Conservation (phyloP, 2,329 filamentous ascomycete species). For the Arthrobotrys conoides region DNA sequence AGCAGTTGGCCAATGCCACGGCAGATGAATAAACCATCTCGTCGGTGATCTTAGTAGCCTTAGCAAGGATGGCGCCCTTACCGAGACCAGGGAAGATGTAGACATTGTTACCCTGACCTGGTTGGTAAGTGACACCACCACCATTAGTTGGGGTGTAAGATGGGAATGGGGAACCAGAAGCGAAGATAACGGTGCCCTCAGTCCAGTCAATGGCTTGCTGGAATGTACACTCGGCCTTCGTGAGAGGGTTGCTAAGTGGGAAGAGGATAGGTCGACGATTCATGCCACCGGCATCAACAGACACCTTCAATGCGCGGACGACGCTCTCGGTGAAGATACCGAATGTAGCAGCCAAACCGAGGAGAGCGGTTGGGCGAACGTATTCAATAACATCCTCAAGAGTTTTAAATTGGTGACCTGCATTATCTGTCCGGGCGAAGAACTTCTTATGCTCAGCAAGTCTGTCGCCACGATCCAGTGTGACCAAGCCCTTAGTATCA, state of each 20-base stretch:
- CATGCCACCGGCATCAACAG: constrained; percentile 67
- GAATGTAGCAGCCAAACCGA: constrained; percentile 93
- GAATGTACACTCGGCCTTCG: constrained; percentile 97
- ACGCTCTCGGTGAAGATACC: constrained; percentile 93
- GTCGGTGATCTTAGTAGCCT: constrained; percentile 87
- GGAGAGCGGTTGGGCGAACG: constrained; percentile 92
- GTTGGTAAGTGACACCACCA: constrained; percentile 77
- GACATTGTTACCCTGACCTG: constrained; percentile 83
- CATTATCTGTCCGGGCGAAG: constrained; percentile 77
- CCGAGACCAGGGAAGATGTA: constrained; percentile 98
- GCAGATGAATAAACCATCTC: constrained; percentile 97
- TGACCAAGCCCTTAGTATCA: constrained; percentile 96
- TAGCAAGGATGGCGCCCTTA: constrained; percentile 90
- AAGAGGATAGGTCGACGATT: constrained; percentile 91
- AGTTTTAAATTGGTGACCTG: constrained; percentile 79
- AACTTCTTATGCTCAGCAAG: constrained; percentile 90
- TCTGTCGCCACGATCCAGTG: constrained; percentile 90
- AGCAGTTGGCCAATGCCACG: constrained; percentile 80
- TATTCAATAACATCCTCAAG: constrained; percentile 95
- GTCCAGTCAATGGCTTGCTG: constrained; percentile 95
- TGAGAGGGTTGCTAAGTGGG: constrained; percentile 94
- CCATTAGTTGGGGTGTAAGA: constrained; percentile 73
- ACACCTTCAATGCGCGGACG: constrained; percentile 73
- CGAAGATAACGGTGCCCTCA: constrained; percentile 91
- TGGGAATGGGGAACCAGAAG: constrained; percentile 94